Conservation (phyloP, 495 filamentous ascomycete genomes). For the Lindgomyces ingoldianus region DNA sequence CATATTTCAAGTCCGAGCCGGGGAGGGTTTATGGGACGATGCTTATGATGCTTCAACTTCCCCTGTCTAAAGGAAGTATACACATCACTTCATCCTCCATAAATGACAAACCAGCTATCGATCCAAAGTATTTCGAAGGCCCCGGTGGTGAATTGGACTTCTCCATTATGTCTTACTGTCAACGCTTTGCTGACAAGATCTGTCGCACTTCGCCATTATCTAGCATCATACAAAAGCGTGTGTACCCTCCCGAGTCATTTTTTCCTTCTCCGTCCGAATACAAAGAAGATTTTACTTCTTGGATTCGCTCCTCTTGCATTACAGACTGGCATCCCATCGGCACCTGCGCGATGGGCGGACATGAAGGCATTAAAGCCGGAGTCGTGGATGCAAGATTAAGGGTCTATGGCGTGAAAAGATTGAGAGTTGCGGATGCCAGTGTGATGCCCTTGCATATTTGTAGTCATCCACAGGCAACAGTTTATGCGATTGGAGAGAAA, state of each 20-base stretch:
- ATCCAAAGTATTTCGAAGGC: slow-evolving; percentile 51
- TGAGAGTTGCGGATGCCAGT: slow-evolving; percentile 36
- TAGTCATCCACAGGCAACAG: slow-evolving; percentile 19
- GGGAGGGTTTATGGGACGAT: slow-evolving; percentile 56
- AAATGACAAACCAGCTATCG: slow-evolving; percentile 46
- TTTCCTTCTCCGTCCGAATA: neutral
- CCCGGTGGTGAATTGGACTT: slow-evolving; percentile 49
- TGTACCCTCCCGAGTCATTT: slow-evolving; percentile 40
- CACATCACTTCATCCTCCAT: slow-evolving; percentile 22
- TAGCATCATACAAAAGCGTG: slow-evolving; percentile 46
- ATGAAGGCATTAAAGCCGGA: neutral
- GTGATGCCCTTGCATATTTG: slow-evolving; percentile 27
- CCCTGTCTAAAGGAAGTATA: slow-evolving; percentile 14
- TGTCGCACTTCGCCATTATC: slow-evolving; percentile 47
- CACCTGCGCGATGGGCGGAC: no score
- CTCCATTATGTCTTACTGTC: slow-evolving; percentile 46
- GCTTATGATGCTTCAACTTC: slow-evolving; percentile 55
- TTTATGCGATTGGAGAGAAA: no score
- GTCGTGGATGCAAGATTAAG: slow-evolving; percentile 33
- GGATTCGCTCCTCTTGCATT: slow-evolving; percentile 6
- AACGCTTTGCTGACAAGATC: slow-evolving; percentile 51
- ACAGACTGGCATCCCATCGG: no score
- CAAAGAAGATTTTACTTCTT: slow-evolving; percentile 48
- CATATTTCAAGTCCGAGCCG: slow-evolving; percentile 45
- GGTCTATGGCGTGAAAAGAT: slow-evolving; percentile 25